Evolutionary conservation across 2,329 filamentous ascomycete species (phyloP), one percentile per base, ranked within the genome.

Genomic region (Diplodia sapinea): DNA sequence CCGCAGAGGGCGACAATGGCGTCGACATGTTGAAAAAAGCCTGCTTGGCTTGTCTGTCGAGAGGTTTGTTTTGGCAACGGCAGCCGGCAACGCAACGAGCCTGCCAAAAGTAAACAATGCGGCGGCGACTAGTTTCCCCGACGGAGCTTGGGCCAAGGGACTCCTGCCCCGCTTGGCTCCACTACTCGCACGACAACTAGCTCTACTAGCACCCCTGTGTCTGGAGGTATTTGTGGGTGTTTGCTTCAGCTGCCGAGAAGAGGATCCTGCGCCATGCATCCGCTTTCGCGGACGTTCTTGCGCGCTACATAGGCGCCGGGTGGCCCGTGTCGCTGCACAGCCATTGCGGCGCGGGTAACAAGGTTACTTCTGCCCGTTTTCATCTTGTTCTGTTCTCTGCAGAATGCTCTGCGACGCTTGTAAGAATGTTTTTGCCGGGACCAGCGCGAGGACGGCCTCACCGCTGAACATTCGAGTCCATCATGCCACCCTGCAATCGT

Each of bases 41-140:
- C 33, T 52, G 47, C 51, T 51, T 65, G 33, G 26, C 26, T 26
- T 26, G 26, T 26, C 26, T 4, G 26, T 26, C 26, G 26, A 26
- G 26, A 43, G 51, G 64, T 66, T 56, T 66, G 40, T n/a, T 12
- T 12, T 38, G 36, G 36, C 36, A 38, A 38, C 36, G 33, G 33
- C 33, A 33, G 38, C 49, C 36, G 49, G 50, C 62, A 54, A 54
- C 62, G 49, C 33, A 8, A 36, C 26, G 26, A 26, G 26, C 26
- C 33, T 36, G 23, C 26, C 9, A 12, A 49, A 56, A 33, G 54
- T 66, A 66, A 66, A 66, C 64, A 66, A 49, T 8, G 33, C 40
- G 12, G 47, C 64, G 64, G 64, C 43, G n/a, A 15, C 55, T 17
- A 12, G 52, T 57, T 66, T 66, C 57, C 57, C 64, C 64, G 64